These are phyloP conservation scores for Nemania sp. DNA, from an alignment of 2,329 filamentous ascomycete genomes.

Conservation along the genomic window DNA sequence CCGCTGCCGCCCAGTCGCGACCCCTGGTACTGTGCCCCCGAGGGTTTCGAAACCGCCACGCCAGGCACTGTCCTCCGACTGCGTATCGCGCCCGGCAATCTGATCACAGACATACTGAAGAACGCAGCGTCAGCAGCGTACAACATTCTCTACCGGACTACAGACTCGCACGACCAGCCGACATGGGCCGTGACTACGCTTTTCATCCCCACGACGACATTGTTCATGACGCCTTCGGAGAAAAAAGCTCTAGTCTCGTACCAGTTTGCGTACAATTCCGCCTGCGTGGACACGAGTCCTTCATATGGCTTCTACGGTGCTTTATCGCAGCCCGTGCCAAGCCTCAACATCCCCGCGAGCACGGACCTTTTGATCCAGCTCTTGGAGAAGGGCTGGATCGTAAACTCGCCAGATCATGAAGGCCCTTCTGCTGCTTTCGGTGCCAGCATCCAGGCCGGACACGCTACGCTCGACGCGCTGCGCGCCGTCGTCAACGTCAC, in stretches of 20 bases:
- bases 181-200: conserved; percentile 47
- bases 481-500: conserved; percentile 23
- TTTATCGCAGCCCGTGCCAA: not conserved
- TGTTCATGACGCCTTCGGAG: not conserved
- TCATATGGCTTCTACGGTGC: conserved; percentile 37
- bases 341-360: conserved; percentile 16
- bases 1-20: conserved; percentile 36
- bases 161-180: conserved; percentile 38
- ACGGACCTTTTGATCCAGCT: conserved; percentile 38
- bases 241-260: conserved; percentile 42
- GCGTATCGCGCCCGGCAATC: conserved; percentile 34
- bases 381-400: conserved; percentile 50
- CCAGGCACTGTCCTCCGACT: conserved; percentile 39
- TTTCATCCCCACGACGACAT: conserved; percentile 18
- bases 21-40: conserved; percentile 40
- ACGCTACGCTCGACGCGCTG: conserved; percentile 25
- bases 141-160: conserved; percentile 46
- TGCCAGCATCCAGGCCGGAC: conserved; percentile 24
- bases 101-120: conserved; percentile 19
- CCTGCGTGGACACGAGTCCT: conserved; percentile 43
- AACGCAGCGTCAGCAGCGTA: conserved; percentile 34
- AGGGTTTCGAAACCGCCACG: conserved; percentile 31
- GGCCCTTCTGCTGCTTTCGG: conserved; percentile 44
- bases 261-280: conserved; percentile 44
- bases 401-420: conserved; percentile 52